Conservation (phyloP, 805 yeast species). For the Zygotorulaspora florentina region DNA sequence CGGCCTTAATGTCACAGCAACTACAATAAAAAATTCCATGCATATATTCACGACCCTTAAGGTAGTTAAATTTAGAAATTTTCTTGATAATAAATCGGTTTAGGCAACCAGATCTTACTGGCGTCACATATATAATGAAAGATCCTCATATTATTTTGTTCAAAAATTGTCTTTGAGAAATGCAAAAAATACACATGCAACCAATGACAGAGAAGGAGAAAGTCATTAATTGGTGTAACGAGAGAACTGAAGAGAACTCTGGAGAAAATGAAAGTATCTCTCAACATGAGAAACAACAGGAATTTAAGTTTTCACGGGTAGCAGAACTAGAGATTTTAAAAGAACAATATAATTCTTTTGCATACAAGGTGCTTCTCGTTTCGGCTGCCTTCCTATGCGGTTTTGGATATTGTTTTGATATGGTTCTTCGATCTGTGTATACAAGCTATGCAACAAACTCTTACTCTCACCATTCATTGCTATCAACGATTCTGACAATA, state of each 20-base stretch:
- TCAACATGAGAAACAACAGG: not conserved
- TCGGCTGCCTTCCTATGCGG: constrained; percentile 47
- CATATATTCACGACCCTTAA: too few species aligned
- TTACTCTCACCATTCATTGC: constrained; percentile 47
- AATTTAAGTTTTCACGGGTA: not conserved
- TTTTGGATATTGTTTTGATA: constrained; percentile 54
- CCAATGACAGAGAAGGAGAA: not conserved
- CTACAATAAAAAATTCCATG: too few species aligned
- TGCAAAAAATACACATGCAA: too few species aligned
- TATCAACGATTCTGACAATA: constrained; percentile 50
- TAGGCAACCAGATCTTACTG: too few species aligned
- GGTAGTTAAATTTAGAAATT: too few species aligned
- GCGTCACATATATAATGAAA: too few species aligned
- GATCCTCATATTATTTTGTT: too few species aligned
- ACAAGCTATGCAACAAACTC: constrained; percentile 51
- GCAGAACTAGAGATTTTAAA: constrained; percentile 48
- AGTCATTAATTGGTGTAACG: not conserved
- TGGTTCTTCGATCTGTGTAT: constrained; percentile 44
- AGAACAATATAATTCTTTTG: constrained; percentile 39
- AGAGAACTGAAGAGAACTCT: not conserved
- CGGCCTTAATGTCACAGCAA: too few species aligned
- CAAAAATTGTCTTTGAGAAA: too few species aligned
- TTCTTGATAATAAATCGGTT: too few species aligned
- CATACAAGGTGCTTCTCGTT: constrained; percentile 37
- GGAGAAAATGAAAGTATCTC: not conserved